These are phyloP conservation scores for Erodium texanum DNA, from an alignment of 441 rosid species.

Conservation along the genomic window DNA sequence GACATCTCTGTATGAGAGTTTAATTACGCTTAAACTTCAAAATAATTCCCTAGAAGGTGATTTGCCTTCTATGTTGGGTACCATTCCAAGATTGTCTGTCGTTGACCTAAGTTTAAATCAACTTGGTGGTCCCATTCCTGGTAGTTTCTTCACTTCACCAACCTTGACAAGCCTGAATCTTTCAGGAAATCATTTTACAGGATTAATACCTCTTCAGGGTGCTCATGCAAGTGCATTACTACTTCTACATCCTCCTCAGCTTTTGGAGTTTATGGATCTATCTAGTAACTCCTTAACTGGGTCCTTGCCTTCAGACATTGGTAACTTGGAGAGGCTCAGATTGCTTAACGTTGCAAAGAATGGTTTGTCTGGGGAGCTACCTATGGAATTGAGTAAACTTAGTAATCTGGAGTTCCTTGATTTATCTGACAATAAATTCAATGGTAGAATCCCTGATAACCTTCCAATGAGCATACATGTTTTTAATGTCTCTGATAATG, in stretches of 20 bases:
- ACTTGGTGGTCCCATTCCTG: slow-evolving; percentile 56
- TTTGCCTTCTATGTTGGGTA: slow-evolving; percentile 49
- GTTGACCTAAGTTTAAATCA: slow-evolving; percentile 72
- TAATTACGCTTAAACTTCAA: slow-evolving; percentile 46
- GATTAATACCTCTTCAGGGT: slow-evolving; percentile 57
- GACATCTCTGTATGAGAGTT: slow-evolving; percentile 40
- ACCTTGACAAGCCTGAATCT: slow-evolving; percentile 61
- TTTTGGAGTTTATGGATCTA: slow-evolving; percentile 79
- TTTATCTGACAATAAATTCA: slow-evolving; percentile 66
- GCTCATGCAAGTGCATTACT: slow-evolving; percentile 50
- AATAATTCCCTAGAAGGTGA: slow-evolving; percentile 53
- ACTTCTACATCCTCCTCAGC: slow-evolving; percentile 36
- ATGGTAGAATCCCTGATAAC: slow-evolving; percentile 56
- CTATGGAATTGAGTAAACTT: slow-evolving; percentile 66
- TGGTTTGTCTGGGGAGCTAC: slow-evolving; percentile 54
- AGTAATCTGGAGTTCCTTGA: slow-evolving; percentile 59
- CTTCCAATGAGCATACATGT: slow-evolving; percentile 47
- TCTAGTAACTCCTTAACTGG: slow-evolving; percentile 66
- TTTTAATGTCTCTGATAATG: slow-evolving; percentile 71
- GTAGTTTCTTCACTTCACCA: slow-evolving; percentile 46
- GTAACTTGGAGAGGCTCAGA: slow-evolving; percentile 49
- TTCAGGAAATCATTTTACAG: slow-evolving; percentile 59
- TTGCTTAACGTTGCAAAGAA: slow-evolving; percentile 66
- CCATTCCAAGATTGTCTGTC: slow-evolving; percentile 37
- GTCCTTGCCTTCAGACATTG: slow-evolving; percentile 51